A percentile compares a stretch with the other conserved stretches of the same genome.
Evolutionary conservation across 148 eudicot genomes (phyloP).

Genomic region (Camellia lanceoleosa): DNA sequence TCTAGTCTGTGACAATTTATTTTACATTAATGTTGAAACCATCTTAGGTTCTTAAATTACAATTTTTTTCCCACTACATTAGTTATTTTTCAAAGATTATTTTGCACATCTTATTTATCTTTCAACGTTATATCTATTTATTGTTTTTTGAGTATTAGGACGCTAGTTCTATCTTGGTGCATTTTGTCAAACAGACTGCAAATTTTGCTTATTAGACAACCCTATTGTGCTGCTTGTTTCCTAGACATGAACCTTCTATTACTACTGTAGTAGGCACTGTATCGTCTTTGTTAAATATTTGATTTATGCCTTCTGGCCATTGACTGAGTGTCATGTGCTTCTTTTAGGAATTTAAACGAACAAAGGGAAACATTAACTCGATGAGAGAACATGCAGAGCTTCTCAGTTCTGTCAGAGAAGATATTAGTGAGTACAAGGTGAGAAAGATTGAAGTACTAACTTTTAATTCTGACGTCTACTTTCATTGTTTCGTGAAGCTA

Average conservation of each 20-base stretch:
- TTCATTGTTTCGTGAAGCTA: slow-evolving; percentile 10
- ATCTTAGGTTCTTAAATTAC: not conserved
- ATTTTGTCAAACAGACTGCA: not conserved
- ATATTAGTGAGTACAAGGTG: slow-evolving; percentile 95
- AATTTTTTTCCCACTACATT: not conserved
- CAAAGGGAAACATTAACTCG: slow-evolving; percentile 83
- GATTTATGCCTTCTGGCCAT: slow-evolving; percentile 11
- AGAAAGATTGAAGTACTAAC: slow-evolving; percentile 11
- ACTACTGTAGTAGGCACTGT: not conserved
- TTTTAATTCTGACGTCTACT: not conserved
- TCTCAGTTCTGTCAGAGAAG: slow-evolving; percentile 92
- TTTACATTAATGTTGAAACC: not conserved
- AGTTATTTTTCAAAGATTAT: not conserved
- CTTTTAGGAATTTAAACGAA: slow-evolving; percentile 78
- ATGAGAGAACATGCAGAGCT: slow-evolving; percentile 98
- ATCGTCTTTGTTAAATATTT: slow-evolving; percentile 12
- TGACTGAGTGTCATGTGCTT: slow-evolving; percentile 16
- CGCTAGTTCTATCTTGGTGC: not conserved
- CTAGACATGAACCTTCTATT: not conserved
- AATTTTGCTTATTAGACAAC: not conserved
- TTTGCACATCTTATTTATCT: not conserved
- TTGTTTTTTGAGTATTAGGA: not conserved
- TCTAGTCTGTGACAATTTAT: not conserved
- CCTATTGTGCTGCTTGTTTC: not conserved
- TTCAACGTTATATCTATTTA: not conserved